phyloP scores from a whole-genome alignment of 78 protist species.

The Salpingoeca rosetta region DNA sequence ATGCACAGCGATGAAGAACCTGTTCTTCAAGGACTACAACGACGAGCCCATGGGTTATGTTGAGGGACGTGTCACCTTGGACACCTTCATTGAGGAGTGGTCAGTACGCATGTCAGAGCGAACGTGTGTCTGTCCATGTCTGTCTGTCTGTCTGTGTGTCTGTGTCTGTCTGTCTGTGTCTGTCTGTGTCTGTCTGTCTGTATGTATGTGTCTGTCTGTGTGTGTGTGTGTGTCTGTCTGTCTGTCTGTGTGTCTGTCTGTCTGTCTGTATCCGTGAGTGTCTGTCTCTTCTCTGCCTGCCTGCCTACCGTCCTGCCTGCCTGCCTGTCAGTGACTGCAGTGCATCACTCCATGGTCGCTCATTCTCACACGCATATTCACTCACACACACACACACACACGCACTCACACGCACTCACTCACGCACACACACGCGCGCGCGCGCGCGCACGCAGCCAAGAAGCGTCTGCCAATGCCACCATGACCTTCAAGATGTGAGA shows the following conservation, averaged over 20 bases:
- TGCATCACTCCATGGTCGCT: no score
- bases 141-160: background rate
- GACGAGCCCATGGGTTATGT: background rate
- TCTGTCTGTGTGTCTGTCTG: background rate
- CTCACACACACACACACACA: no score
- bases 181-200: background rate
- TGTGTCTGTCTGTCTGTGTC: background rate
- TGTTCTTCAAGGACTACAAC: background rate
- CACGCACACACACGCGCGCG: no score
- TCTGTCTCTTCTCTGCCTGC: background rate
- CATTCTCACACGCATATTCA: no score
- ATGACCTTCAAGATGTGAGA: no score
- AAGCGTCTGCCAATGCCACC: no score
- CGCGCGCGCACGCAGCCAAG: no score
- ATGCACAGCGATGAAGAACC: background rate
- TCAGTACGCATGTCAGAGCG: background rate
- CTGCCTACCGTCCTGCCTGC: background rate
- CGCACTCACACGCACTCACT: no score
- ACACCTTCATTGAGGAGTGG: background rate
- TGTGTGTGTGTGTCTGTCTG: background rate
- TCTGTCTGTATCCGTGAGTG: background rate
- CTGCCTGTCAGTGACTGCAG: no score
- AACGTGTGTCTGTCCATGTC: background rate
- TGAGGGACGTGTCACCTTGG: background rate
- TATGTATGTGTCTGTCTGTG: background rate